phyloP scores from a whole-genome alignment of 495 filamentous ascomycete genomes.

The Penicillium cataractarum region DNA sequence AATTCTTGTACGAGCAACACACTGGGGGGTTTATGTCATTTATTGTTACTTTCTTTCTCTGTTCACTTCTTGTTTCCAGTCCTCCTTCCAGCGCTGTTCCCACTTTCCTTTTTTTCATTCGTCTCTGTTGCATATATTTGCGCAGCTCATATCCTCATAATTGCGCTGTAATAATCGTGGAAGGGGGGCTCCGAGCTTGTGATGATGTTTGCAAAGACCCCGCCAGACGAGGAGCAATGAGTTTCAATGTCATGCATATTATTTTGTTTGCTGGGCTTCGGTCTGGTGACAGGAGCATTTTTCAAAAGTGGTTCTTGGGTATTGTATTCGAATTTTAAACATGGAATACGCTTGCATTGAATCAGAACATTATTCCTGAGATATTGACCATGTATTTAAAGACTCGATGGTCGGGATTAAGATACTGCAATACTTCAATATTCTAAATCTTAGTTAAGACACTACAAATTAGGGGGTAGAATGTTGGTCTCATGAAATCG shows the following conservation, averaged over 20 bases:
- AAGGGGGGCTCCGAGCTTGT: constrained; percentile 17
- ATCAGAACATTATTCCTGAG: not conserved
- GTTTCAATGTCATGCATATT: constrained; percentile 28
- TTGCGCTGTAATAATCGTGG: constrained; percentile 34
- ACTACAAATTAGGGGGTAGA: no score
- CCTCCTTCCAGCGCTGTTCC: constrained; percentile 10
- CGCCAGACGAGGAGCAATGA: constrained; percentile 26
- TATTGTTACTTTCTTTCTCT: constrained; percentile 21
- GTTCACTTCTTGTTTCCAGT: constrained; percentile 14
- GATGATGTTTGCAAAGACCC: constrained; percentile 27
- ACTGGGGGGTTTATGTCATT: constrained; percentile 20
- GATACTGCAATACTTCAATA: no score
- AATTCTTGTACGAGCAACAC: constrained; percentile 13
- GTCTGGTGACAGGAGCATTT: constrained; percentile 16
- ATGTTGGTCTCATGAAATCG: not conserved
- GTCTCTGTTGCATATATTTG: constrained; percentile 37
- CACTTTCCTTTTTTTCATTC: constrained; percentile 27
- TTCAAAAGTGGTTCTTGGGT: not conserved
- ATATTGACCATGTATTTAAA: not conserved
- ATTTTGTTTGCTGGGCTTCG: constrained; percentile 9
- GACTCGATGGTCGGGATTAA: no score
- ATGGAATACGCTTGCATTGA: not conserved
- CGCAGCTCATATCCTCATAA: constrained; percentile 31
- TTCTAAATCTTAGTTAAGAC: no score
- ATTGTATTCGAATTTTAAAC: constrained; percentile 8